Evolutionary conservation across 2,329 filamentous ascomycete species (phyloP).

Genomic region (Xylaria sp.): DNA sequence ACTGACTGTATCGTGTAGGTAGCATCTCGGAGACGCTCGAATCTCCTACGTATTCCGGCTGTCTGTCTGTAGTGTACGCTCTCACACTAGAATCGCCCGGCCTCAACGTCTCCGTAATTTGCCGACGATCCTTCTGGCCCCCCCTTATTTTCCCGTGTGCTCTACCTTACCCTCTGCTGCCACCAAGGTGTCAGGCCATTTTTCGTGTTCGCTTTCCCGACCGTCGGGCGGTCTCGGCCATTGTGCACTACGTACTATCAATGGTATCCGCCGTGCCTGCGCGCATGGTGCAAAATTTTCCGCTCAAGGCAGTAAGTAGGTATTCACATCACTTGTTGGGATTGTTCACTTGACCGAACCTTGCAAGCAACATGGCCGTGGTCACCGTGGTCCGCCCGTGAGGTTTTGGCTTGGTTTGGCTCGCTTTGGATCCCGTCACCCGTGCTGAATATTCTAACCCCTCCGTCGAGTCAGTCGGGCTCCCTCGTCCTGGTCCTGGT

Average conservation of each 20-base stretch:
- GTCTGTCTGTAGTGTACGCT: not conserved
- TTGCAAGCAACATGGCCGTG: not conserved
- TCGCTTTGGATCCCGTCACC: no score
- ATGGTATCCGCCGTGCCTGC: constrained; percentile 16
- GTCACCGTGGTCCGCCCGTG: no score
- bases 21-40: not conserved
- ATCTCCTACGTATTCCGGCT: not conserved
- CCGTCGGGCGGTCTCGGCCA: constrained; percentile 32
- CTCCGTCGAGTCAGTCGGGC: constrained; percentile 16
- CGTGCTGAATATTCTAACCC: constrained; percentile 6
- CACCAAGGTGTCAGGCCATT: constrained; percentile 30
- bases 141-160: constrained; percentile 2
- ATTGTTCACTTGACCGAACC: not conserved
- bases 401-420: no score
- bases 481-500: constrained; percentile 6
- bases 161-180: constrained; percentile 10
- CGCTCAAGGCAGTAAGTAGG: constrained; percentile 1
- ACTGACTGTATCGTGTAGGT: not conserved
- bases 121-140: constrained; percentile 13
- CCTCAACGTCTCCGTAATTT: constrained; percentile 13
- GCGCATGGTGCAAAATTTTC: constrained; percentile 16
- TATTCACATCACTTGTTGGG: not conserved
- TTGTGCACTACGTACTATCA: constrained; percentile 16
- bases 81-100: not conserved
- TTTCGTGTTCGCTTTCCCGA: constrained; percentile 26